Base-by-base conservation (phyloP, 164 flowering plant genomes). In the Vitis labrusca region DNA sequence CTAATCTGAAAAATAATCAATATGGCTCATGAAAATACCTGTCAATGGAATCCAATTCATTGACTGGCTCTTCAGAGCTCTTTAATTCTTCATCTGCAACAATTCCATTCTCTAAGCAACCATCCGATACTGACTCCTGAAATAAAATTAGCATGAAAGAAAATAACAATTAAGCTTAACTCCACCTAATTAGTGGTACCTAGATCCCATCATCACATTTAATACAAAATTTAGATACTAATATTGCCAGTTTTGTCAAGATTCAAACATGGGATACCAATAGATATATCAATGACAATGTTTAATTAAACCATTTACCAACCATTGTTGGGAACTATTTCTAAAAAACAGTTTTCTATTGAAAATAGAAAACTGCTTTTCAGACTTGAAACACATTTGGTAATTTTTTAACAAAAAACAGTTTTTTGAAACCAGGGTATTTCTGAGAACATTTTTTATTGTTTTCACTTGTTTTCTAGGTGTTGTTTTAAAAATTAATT, bases 61-160 rank as follows among this genome's bases (percentile, higher is more conserved):
- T 71, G 10, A 65, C 16, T 12, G 67, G 50, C 27, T 47, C 44
- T 37, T 65, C 68, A 53, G 74, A 76, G 73, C 61, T 72, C 53
- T 69, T 70, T 17, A 68, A 30, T 51, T 65, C 77, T 65, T 85
- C 92, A 72, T 71, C 52, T 44, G 68, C 57, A 71, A 60, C 65
- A 74, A 65, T 66, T 50, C 70, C 88, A 71, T 78, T 85, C 57
- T 78, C 88, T 64, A 56, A 84, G 77, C 74, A 67, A 63, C 78
- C 63, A 5, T 83, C 97, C 66, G 88, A 75, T 60, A 74, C 78
- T 6, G 87, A 72, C 49, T 88, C 97, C 98, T 93, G 76, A 62
- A 3, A 29, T 29, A 65, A 52, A 70, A 61, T 61, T 8, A 23
- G 16, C 32, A 30, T 47, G 51, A 50, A 64, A 76, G 29, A 72